phyloP scores from a whole-genome alignment of 2,329 filamentous ascomycete genomes.

The Aspergillus caelatus region DNA sequence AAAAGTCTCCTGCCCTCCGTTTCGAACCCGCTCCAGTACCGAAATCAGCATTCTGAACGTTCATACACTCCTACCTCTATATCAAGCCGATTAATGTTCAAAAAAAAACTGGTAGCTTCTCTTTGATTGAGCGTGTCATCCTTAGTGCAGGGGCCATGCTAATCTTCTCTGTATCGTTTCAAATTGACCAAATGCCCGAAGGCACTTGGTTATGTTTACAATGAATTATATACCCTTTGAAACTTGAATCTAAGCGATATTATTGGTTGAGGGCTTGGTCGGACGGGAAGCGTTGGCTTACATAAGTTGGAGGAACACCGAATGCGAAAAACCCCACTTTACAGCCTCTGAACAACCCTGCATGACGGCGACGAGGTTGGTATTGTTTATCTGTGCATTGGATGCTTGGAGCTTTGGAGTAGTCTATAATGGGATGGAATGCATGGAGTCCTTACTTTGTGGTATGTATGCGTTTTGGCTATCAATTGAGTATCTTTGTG shows the following conservation, averaged over 20 bases:
- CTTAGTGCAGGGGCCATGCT: slow-evolving; percentile 88
- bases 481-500: background rate
- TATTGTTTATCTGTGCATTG: too few species aligned
- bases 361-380: background rate
- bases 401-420: background rate
- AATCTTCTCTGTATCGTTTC: slow-evolving; percentile 76
- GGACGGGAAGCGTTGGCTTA: background rate
- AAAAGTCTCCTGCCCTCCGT: background rate
- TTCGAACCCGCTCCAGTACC: background rate
- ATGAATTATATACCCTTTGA: slow-evolving; percentile 27
- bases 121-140: slow-evolving; percentile 89
- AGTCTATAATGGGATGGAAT: background rate
- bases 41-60: slow-evolving; percentile 15
- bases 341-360: background rate
- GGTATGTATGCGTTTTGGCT: background rate
- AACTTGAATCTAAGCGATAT: background rate
- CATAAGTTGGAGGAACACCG: background rate
- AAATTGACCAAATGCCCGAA: slow-evolving; percentile 65
- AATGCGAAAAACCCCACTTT: background rate
- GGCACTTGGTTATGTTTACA: slow-evolving; percentile 28
- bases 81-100: slow-evolving; percentile 17
- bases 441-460: background rate
- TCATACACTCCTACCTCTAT: slow-evolving; percentile 12
- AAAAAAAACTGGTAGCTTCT: slow-evolving; percentile 73
- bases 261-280: slow-evolving; percentile 13